Conservation (phyloP, 345 rosid genomes). For the Adansonia digitata region DNA sequence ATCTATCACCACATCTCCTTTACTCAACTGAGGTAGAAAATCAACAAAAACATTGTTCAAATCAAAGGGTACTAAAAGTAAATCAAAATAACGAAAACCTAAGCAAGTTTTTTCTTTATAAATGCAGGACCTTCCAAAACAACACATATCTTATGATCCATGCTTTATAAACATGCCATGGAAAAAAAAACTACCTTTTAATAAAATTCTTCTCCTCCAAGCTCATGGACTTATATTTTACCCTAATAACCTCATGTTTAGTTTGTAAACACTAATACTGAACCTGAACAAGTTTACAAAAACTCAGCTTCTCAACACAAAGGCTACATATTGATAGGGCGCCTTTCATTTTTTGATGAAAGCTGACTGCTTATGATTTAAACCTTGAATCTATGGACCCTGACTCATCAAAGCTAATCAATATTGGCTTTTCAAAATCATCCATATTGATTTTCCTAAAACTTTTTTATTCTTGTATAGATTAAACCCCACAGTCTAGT, state of each 20-base stretch:
- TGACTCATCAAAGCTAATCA: slow-evolving; percentile 70
- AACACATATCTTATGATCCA: slow-evolving; percentile 40
- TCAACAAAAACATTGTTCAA: slow-evolving; percentile 87
- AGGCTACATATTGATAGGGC: slow-evolving; percentile 43
- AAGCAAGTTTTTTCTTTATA: slow-evolving; percentile 91
- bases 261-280: slow-evolving; percentile 98
- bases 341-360: slow-evolving; percentile 58
- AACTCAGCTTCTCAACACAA: slow-evolving; percentile 67
- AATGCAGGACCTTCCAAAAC: slow-evolving; percentile 63
- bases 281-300: slow-evolving; percentile 59
- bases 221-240: slow-evolving; percentile 49
- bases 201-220: slow-evolving; percentile 53
- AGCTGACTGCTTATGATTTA: slow-evolving; percentile 53
- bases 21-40: slow-evolving; percentile 52
- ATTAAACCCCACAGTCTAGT: neutral
- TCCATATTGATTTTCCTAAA: slow-evolving; percentile 45
- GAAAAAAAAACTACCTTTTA: slow-evolving; percentile 63
- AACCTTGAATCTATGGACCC: slow-evolving; percentile 49
- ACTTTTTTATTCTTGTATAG: neutral
- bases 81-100: slow-evolving; percentile 77
- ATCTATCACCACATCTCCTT: slow-evolving; percentile 68
- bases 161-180: slow-evolving; percentile 52
- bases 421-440: slow-evolving; percentile 77
- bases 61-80: slow-evolving; percentile 80
- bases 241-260: slow-evolving; percentile 60